Conservation (phyloP, 208 protist genomes). For the Endotrypanum monterogeii region DNA sequence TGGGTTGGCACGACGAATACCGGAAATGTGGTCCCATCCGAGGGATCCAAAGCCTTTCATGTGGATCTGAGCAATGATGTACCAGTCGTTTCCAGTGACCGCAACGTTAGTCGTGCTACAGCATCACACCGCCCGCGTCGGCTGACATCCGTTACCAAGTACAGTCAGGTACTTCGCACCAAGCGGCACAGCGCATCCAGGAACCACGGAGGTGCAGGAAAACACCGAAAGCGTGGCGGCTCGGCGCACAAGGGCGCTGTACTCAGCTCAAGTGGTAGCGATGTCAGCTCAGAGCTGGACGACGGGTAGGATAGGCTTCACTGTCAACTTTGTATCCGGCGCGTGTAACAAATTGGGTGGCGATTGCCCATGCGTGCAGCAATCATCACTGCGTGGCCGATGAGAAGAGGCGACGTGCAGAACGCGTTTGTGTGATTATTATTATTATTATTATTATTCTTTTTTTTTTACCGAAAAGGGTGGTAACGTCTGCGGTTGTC, state of each 20-base stretch:
- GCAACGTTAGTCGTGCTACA: not conserved
- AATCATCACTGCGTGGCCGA: no score
- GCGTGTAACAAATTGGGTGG: not conserved
- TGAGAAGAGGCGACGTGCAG: no score
- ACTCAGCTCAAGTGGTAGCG: conserved; percentile 8
- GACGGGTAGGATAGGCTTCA: not conserved
- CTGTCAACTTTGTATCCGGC: not conserved
- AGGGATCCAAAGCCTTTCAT: not conserved
- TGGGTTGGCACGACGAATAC: not conserved
- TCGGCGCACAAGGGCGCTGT: not conserved
- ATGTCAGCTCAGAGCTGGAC: not conserved
- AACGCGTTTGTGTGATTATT: no score
- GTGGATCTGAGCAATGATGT: not conserved
- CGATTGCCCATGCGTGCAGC: no score
- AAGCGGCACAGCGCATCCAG: not conserved
- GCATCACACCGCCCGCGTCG: not conserved
- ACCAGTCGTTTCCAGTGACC: not conserved
- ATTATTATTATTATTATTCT: no score
- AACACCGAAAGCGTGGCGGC: not conserved
- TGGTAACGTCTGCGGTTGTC: no score
- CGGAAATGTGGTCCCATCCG: not conserved
- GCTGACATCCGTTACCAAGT: not conserved
- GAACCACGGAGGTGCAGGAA: not conserved
- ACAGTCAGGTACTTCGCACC: not conserved
- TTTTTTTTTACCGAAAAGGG: no score